Percentiles rank a stretch among this genome's conserved stretches.
These are phyloP conservation scores for Sporothrix phasma DNA, from an alignment of 2,329 filamentous ascomycete species.

Conservation along the genomic window DNA sequence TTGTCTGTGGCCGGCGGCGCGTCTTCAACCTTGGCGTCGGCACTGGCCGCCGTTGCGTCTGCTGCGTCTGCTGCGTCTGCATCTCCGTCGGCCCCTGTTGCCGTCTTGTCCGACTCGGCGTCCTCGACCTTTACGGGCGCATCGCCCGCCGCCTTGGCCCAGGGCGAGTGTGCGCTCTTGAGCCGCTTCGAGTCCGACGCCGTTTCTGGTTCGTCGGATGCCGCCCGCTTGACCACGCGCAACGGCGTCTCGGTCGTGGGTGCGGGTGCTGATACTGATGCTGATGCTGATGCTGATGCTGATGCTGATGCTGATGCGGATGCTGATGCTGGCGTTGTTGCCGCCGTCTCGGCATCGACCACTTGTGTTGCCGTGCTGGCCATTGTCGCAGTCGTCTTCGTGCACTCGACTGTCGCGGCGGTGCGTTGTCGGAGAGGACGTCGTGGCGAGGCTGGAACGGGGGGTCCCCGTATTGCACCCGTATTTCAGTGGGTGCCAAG, in stretches of 20 bases:
- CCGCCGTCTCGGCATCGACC: neutral
- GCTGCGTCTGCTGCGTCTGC: neutral
- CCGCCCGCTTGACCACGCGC: constrained; percentile 54
- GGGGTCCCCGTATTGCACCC: neutral
- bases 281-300: too few relatives aligned
- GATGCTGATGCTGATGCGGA: too few relatives aligned
- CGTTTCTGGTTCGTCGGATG: constrained; percentile 53
- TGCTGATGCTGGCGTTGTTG: neutral
- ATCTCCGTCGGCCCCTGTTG: neutral
- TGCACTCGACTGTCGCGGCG: too few relatives aligned
- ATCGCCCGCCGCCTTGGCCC: constrained; percentile 25
- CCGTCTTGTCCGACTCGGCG: neutral
- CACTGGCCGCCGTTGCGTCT: too few relatives aligned
- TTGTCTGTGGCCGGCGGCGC: neutral
- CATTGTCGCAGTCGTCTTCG: too few relatives aligned
- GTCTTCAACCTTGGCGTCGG: neutral
- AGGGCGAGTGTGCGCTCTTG: constrained; percentile 40
- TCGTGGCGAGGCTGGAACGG: neutral
- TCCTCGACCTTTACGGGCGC: neutral
- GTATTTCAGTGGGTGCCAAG: neutral
- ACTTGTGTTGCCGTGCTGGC: neutral
- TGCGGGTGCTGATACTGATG: too few relatives aligned
- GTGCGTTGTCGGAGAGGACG: too few relatives aligned
- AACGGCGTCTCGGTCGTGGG: too few relatives aligned
- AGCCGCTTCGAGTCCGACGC: constrained; percentile 54